phyloP scores from a whole-genome alignment of 2,329 filamentous ascomycete genomes.

The Trichoderma harzianum region DNA sequence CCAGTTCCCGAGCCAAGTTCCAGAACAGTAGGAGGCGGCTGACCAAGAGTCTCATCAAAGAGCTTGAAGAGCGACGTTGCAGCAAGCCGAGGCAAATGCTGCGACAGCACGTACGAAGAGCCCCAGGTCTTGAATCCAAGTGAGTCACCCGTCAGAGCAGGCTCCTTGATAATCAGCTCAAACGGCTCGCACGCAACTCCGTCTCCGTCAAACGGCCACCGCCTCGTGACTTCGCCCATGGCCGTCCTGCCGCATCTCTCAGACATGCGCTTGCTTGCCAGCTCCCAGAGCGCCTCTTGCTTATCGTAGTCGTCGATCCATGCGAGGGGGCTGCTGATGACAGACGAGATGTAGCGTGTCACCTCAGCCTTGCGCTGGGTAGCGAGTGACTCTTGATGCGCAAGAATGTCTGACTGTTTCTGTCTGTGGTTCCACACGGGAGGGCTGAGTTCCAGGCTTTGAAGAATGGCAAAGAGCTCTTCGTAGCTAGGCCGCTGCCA shows the following conservation, averaged over 20 bases:
- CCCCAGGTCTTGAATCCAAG: constrained; percentile 95
- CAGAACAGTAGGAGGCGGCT: constrained; percentile 46
- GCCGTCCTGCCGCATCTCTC: constrained; percentile 75
- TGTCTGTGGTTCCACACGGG: constrained; percentile 60
- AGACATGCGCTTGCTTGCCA: constrained; percentile 74
- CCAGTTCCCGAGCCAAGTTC: constrained; percentile 91
- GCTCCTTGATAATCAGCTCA: constrained; percentile 75
- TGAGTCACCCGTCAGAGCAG: constrained; percentile 81
- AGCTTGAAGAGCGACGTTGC: constrained; percentile 45
- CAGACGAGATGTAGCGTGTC: constrained; percentile 63
- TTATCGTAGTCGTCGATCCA: constrained; percentile 68
- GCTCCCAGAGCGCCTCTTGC: constrained; percentile 70
- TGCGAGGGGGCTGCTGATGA: constrained; percentile 62
- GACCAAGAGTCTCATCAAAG: constrained; percentile 36
- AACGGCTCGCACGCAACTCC: constrained; percentile 40
- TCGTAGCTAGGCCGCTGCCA: constrained; percentile 69
- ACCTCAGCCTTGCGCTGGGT: constrained; percentile 48
- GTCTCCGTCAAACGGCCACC: constrained; percentile 47
- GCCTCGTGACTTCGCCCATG: constrained; percentile 55
- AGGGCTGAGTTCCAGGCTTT: constrained; percentile 62
- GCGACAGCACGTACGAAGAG: constrained; percentile 80
- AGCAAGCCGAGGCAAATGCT: constrained; percentile 56
- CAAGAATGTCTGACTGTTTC: constrained; percentile 39
- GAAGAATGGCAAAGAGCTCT: constrained; percentile 63
- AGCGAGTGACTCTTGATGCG: constrained; percentile 40